Conservation (phyloP, 2,329 filamentous ascomycete species). For the Penicillium sp. region DNA sequence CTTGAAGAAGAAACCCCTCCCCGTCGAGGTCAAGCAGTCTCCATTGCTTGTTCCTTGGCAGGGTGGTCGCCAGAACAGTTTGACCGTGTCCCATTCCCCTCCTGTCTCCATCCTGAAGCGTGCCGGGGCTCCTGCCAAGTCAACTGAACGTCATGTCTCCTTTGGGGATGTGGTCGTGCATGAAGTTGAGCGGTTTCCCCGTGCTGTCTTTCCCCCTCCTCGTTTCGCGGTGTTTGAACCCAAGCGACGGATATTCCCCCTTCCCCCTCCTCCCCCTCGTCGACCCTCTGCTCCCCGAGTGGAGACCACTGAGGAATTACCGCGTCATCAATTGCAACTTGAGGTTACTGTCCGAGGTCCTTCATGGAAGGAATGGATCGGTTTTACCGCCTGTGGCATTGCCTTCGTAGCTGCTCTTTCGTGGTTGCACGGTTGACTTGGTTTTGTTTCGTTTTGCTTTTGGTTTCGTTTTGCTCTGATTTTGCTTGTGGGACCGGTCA, state of each 20-base stretch:
- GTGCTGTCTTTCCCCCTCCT: neutral
- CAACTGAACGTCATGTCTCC: neutral
- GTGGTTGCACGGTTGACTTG: neutral
- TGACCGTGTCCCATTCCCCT: neutral
- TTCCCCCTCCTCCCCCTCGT: too few species aligned
- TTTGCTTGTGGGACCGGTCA: conserved; percentile 2
- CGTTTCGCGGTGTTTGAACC: neutral
- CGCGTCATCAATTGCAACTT: neutral
- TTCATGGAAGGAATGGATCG: neutral
- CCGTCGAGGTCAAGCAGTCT: neutral
- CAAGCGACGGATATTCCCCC: neutral
- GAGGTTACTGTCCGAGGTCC: neutral
- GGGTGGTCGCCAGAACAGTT: neutral
- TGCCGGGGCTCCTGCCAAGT: neutral
- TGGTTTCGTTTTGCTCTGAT: neutral
- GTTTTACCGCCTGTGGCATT: neutral
- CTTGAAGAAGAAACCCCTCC: neutral
- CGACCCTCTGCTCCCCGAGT: neutral
- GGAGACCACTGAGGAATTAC: neutral
- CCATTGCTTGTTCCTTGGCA: neutral
- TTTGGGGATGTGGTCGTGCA: neutral
- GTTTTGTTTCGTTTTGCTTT: neutral
- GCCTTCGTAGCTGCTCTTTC: neutral
- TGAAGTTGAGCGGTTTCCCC: neutral
- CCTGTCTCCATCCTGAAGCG: conserved; percentile 2